These are phyloP conservation scores for Diplogelasinospora grovesii DNA, from an alignment of 495 filamentous ascomycete genomes.

Conservation along the genomic window DNA sequence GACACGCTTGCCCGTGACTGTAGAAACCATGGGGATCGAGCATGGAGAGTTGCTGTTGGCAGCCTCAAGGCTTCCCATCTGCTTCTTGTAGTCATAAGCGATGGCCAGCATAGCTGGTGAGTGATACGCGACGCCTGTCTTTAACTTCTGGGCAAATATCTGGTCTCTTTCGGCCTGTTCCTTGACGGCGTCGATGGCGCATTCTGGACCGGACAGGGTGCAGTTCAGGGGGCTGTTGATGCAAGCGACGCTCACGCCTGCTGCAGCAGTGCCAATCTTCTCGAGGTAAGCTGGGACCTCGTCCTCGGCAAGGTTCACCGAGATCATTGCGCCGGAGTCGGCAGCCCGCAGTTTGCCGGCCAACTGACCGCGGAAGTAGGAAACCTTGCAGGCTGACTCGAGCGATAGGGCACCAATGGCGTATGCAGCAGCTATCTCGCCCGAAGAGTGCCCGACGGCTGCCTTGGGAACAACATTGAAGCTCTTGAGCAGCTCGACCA, in stretches of 20 bases:
- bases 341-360: conserved; percentile 17
- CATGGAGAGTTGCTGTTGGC: too few species aligned
- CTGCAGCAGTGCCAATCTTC: conserved; percentile 4
- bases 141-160: conserved; percentile 41
- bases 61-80: conserved; percentile 16
- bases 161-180: conserved; percentile 21
- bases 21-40: conserved; percentile 30
- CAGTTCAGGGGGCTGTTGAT: conserved; percentile 41
- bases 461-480: conserved; percentile 39
- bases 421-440: conserved; percentile 45
- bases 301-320: conserved; percentile 28
- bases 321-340: conserved; percentile 35
- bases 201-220: conserved; percentile 37
- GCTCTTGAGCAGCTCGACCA: conserved; percentile 42
- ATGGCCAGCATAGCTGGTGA: conserved; percentile 31
- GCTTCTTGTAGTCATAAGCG: conserved; percentile 27
- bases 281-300: conserved; percentile 20
- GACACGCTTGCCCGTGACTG: conserved; percentile 27
- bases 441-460: conserved; percentile 53
- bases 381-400: conserved; percentile 40
- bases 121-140: conserved; percentile 37
- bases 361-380: conserved; percentile 33
- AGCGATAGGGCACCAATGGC: conserved; percentile 33
- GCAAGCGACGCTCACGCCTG: conserved; percentile 32
- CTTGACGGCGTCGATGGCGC: conserved; percentile 28